phyloP scores from a whole-genome alignment of 2,329 filamentous ascomycete species.

The Xylariales sp. region DNA sequence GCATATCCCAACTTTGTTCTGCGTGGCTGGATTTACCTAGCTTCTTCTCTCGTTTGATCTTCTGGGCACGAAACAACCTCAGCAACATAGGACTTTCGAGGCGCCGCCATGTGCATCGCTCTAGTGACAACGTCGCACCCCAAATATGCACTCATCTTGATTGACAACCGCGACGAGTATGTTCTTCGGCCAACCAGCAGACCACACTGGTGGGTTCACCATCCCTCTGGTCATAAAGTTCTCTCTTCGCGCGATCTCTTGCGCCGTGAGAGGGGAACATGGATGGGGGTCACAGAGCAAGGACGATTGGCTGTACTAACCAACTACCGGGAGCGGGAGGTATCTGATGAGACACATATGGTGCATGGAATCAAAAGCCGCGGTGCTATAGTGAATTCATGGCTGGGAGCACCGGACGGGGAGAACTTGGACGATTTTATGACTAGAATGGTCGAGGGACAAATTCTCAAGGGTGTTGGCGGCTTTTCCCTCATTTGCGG shows the following conservation, averaged over 20 bases:
- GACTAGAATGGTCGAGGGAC: slow-evolving; percentile 44
- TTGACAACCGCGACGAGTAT: slow-evolving; percentile 77
- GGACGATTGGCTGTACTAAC: slow-evolving; percentile 62
- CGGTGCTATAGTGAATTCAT: slow-evolving; percentile 60
- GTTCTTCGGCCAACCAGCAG: slow-evolving; percentile 60
- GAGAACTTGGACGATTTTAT: slow-evolving; percentile 48
- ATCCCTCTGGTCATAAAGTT: slow-evolving; percentile 36
- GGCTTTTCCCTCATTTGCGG: slow-evolving; percentile 65
- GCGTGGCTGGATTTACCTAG: too few relatives aligned
- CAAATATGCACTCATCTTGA: slow-evolving; percentile 66
- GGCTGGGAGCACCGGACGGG: slow-evolving; percentile 47
- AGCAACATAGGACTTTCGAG: too few relatives aligned
- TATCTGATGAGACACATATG: slow-evolving; percentile 45
- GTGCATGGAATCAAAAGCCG: slow-evolving; percentile 53
- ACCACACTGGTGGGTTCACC: slow-evolving; percentile 59
- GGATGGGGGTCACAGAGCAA: slow-evolving; percentile 57
- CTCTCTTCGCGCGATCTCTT: slow-evolving; percentile 60
- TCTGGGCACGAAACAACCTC: too few relatives aligned
- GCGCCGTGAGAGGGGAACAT: slow-evolving; percentile 59
- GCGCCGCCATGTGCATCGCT: slow-evolving; percentile 68
- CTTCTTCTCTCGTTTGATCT: too few relatives aligned
- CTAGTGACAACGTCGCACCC: slow-evolving; percentile 73
- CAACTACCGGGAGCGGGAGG: slow-evolving; percentile 57
- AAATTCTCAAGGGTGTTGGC: slow-evolving; percentile 56
- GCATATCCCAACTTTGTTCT: too few relatives aligned